Percentiles rank a stretch among this genome's conserved stretches.
Conservation (phyloP, 164 flowering plant species). For the Malania oleifera region DNA sequence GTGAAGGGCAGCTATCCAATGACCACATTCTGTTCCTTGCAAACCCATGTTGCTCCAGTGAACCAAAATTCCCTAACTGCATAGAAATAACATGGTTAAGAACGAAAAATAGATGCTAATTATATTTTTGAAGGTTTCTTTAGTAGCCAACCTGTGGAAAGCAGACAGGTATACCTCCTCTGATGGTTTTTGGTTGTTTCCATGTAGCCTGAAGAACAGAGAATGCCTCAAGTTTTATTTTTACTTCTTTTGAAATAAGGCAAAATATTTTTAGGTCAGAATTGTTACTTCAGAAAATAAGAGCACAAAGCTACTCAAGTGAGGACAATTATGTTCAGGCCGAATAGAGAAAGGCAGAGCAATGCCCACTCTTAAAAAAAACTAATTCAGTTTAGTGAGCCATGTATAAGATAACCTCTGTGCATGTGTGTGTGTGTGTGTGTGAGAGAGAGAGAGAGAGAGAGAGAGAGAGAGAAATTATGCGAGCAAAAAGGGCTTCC, state of each 20-base stretch:
- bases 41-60: constrained; percentile 73
- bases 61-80: constrained; percentile 70
- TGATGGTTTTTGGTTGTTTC: constrained; percentile 69
- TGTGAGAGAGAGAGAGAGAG: too few relatives aligned
- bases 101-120: not conserved
- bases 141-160: constrained; percentile 71
- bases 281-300: too few relatives aligned
- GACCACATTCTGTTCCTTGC: constrained; percentile 77
- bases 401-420: too few relatives aligned
- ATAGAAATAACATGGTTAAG: constrained; percentile 2
- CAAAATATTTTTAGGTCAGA: too few relatives aligned
- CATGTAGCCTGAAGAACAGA: constrained; percentile 41
- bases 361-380: too few relatives aligned
- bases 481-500: too few relatives aligned
- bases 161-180: constrained; percentile 82
- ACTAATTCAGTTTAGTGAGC: too few relatives aligned
- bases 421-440: too few relatives aligned
- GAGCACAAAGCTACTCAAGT: too few relatives aligned
- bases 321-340: too few relatives aligned
- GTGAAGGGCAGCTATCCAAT: constrained; percentile 52
- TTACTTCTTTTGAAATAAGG: not conserved
- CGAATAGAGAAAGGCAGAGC: too few relatives aligned
- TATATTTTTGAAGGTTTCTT: not conserved
- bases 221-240: not conserved
- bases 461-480: too few relatives aligned